Evolutionary conservation across 192 early-diverging fungal genomes (phyloP), one percentile per base, ranked within the genome.

Genomic region (Endogone sp.): DNA sequence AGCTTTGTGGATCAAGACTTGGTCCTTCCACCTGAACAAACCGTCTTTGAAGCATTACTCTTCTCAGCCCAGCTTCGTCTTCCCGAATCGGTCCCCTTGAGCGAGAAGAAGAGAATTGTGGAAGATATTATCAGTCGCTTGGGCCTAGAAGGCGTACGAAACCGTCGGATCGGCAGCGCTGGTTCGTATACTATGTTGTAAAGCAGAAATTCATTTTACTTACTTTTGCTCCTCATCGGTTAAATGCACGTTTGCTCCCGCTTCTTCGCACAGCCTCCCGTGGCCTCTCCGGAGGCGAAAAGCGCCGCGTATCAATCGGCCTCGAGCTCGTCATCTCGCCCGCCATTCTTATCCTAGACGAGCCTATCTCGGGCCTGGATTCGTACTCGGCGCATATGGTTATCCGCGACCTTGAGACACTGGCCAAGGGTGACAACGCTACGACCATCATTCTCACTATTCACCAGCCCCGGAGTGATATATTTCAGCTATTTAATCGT

Each of bases 1-100:
- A 89, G 89, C 16, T 95, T 94, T 76, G 90, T 88, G 75, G 94
- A 95, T 71, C 94, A 95, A 74, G 85, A 91, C 74, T 92, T 92
- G 63, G 85, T 92, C 21, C 93, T 91, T 63, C 85, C 87, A 63
- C 88, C 89, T n/a, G 75, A 89, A 30, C 78, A 81, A 29, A 97
- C 93, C 23, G 88, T 92, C 44, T 87, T 88, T 30, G 92, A 95
- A 75, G 86, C 86, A 9, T 84, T 94, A 25, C 83, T 78, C 65
- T 92, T 91, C 77, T 89, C 91, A 57, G 94, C 93, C 0, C 70
- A 84, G 65, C 74, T 94, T 23, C 91, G 92, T 29, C 88, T 90
- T 71, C 86, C 90, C 0, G 77, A 81, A 10, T 65, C 77, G 21
- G 90, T 93, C 21, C 67, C 88, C 28, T 84, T 84, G 62, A 74